These are phyloP conservation scores for Sugiyamaella mastotermitis DNA, from an alignment of 805 yeast genomes.

Conservation along the genomic window DNA sequence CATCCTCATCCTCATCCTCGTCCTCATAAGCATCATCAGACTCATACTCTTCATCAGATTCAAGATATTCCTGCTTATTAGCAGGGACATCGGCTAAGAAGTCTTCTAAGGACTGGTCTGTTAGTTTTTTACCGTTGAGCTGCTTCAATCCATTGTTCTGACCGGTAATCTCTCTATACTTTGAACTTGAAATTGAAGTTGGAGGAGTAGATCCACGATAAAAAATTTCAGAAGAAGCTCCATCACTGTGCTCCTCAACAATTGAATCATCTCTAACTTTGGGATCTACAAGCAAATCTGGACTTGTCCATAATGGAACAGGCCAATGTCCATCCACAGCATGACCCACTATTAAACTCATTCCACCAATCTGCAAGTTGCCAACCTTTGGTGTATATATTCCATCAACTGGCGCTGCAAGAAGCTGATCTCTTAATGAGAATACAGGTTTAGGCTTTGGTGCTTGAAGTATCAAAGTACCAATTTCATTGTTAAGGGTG, in stretches of 20 bases:
- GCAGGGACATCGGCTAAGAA: constrained; percentile 52
- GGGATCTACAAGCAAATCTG: constrained; percentile 21
- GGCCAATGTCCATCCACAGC: constrained; percentile 28
- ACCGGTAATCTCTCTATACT: not conserved
- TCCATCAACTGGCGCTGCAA: constrained; percentile 11
- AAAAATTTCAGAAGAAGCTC: not conserved
- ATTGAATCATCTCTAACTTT: constrained; percentile 31
- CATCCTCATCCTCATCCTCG: constrained; percentile 25
- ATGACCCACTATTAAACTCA: constrained; percentile 27
- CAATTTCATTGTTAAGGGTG: constrained; percentile 49
- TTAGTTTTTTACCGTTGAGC: constrained; percentile 4
- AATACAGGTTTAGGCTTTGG: constrained; percentile 60
- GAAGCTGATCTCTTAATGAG: constrained; percentile 13
- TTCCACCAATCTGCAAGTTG: constrained; percentile 25
- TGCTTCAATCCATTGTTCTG: constrained; percentile 3
- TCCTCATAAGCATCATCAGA: constrained; percentile 21
- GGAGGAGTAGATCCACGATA: not conserved
- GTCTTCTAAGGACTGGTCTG: constrained; percentile 74
- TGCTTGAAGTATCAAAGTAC: constrained; percentile 65
- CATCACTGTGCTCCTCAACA: not conserved
- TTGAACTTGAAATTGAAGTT: constrained; percentile 3
- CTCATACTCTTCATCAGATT: constrained; percentile 17
- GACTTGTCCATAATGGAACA: constrained; percentile 43
- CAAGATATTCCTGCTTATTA: not conserved
- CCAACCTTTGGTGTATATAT: constrained; percentile 4